A percentile compares a stretch with the other conserved stretches of the same genome.
phyloP scores from a whole-genome alignment of 2,329 filamentous ascomycete genomes.

The Diaporthe sp. region DNA sequence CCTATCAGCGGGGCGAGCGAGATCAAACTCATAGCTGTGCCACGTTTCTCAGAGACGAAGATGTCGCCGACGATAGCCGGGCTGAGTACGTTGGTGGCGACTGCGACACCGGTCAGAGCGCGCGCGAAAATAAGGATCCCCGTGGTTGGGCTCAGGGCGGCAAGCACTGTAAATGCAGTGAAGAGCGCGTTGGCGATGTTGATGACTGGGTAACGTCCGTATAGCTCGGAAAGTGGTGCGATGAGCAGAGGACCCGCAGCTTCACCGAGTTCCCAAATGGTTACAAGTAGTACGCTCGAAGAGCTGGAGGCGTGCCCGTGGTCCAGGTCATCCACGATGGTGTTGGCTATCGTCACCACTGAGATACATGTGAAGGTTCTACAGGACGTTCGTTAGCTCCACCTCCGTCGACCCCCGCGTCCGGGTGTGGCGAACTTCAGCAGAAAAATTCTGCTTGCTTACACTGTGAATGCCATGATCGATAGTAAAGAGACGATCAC shows the following conservation, averaged over 20 bases:
- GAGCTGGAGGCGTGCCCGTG: slow-evolving; percentile 57
- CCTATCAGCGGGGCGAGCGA: slow-evolving; percentile 71
- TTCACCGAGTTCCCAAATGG: slow-evolving; percentile 79
- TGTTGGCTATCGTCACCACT: slow-evolving; percentile 66
- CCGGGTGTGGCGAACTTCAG: background rate
- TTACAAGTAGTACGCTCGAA: slow-evolving; percentile 73
- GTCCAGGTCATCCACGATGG: slow-evolving; percentile 64
- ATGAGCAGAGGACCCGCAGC: slow-evolving; percentile 72
- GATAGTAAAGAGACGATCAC: slow-evolving; percentile 66
- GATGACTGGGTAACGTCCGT: slow-evolving; percentile 69
- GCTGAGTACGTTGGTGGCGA: slow-evolving; percentile 74
- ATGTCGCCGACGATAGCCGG: slow-evolving; percentile 76
- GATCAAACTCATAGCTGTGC: slow-evolving; percentile 70
- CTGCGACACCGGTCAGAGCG: slow-evolving; percentile 72
- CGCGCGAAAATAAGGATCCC: slow-evolving; percentile 66
- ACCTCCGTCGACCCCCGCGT: background rate
- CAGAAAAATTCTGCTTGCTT: slow-evolving; percentile 43
- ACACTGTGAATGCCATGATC: slow-evolving; percentile 71
- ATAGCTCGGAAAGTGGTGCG: slow-evolving; percentile 74
- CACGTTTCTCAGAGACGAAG: slow-evolving; percentile 69
- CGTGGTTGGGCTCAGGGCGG: slow-evolving; percentile 61
- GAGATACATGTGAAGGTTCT: slow-evolving; percentile 72
- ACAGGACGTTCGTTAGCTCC: background rate
- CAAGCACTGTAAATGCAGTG: slow-evolving; percentile 61
- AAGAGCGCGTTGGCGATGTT: slow-evolving; percentile 67